Percentiles rank a stretch among this genome's conserved stretches.
phyloP scores from a whole-genome alignment of 2,329 filamentous ascomycete species.

The Fusarium xyrophilum region DNA sequence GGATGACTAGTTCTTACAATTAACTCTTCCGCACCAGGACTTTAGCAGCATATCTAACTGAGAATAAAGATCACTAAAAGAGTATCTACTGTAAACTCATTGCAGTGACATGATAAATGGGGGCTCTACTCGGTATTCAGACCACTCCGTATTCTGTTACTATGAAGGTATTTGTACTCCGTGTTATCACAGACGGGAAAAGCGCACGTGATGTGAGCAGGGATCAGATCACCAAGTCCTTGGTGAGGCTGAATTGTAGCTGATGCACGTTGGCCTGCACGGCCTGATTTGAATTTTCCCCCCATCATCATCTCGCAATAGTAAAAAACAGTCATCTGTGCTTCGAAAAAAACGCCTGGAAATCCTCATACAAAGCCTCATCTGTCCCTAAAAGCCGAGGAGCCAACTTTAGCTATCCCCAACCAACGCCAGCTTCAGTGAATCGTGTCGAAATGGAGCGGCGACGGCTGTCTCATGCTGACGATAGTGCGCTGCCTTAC shows the following conservation, averaged over 20 bases:
- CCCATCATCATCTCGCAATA: background rate
- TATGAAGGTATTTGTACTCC: accelerated
- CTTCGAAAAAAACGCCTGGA: too few relatives aligned
- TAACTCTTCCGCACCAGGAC: accelerated
- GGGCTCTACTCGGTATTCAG: accelerated
- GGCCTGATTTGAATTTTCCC: background rate
- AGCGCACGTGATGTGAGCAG: accelerated
- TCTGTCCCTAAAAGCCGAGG: accelerated
- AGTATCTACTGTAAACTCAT: too few relatives aligned
- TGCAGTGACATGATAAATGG: accelerated
- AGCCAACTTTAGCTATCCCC: too few relatives aligned
- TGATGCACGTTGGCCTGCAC: background rate
- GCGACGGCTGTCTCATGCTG: accelerated
- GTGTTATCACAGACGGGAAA: accelerated
- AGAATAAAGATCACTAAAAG: too few relatives aligned
- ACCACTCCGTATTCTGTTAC: accelerated
- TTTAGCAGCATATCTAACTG: too few relatives aligned
- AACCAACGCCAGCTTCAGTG: accelerated
- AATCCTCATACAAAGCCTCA: accelerated
- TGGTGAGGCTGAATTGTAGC: background rate
- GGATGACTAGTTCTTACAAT: accelerated
- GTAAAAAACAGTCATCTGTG: accelerated
- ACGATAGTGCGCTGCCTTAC: accelerated
- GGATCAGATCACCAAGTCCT: background rate
- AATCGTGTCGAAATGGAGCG: background rate